phyloP scores from a whole-genome alignment of 2,329 filamentous ascomycete species.

The Didymella exigua region DNA sequence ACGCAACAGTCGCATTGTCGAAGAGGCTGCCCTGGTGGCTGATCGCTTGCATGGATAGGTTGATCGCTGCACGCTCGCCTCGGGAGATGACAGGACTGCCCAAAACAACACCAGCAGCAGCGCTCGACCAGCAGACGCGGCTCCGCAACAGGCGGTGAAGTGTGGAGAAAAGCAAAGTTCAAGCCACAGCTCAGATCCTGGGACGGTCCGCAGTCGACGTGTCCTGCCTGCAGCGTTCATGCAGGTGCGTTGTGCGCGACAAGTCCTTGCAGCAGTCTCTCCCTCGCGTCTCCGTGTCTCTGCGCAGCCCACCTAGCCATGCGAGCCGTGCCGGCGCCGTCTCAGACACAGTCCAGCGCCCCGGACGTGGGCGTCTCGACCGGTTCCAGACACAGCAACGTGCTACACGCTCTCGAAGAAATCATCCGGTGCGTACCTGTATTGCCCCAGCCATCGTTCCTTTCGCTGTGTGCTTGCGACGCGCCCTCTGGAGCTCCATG shows the following conservation, averaged over 20 bases:
- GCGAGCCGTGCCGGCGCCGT: slow-evolving; percentile 23
- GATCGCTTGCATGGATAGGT: slow-evolving; percentile 1
- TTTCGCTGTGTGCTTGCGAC: slow-evolving; percentile 37
- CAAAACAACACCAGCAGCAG: not conserved
- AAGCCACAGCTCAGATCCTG: slow-evolving; percentile 19
- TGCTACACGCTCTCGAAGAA: slow-evolving; percentile 11
- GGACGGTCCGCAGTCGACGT: slow-evolving; percentile 19
- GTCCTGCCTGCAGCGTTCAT: slow-evolving; percentile 21
- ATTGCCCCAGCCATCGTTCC: slow-evolving; percentile 42
- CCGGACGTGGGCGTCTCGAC: slow-evolving; percentile 4
- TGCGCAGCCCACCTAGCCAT: slow-evolving; percentile 6
- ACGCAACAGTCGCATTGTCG: slow-evolving; percentile 23
- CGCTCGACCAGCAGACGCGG: slow-evolving; percentile 1
- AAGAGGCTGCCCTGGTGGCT: not conserved
- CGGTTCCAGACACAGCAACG: slow-evolving; percentile 15
- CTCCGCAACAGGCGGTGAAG: slow-evolving; percentile 24
- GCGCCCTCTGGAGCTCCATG: slow-evolving; percentile 44
- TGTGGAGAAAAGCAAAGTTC: slow-evolving; percentile 22
- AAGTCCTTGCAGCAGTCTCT: slow-evolving; percentile 13
- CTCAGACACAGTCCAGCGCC: slow-evolving; percentile 13
- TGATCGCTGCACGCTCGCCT: not conserved
- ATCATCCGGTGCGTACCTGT: slow-evolving; percentile 42
- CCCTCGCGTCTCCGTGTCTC: slow-evolving; percentile 5
- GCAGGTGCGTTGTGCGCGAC: slow-evolving; percentile 22
- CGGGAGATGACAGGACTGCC: not conserved